Evolutionary conservation across 345 rosid species (phyloP).

Genomic region (Eucalyptus sp.): DNA sequence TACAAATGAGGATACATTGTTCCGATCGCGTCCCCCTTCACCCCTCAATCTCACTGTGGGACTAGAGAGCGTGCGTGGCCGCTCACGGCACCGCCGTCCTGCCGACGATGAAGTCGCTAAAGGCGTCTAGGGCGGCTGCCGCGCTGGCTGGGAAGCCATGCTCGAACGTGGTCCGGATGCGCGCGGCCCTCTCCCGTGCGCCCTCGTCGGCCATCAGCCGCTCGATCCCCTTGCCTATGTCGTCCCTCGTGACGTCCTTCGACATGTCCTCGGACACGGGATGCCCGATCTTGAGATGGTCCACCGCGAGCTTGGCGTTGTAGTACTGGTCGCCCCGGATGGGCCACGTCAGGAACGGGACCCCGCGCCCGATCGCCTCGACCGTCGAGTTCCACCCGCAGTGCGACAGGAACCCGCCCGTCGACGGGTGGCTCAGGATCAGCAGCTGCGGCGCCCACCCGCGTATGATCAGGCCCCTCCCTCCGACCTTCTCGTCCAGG

Average conservation of each 20-base stretch:
- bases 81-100: background rate
- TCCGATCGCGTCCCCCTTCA: background rate
- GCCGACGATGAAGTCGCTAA: background rate
- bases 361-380: slow-evolving; percentile 17
- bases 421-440: slow-evolving; percentile 21
- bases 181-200: background rate
- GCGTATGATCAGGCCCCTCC: slow-evolving; percentile 17
- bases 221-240: slow-evolving; percentile 16
- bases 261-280: slow-evolving; percentile 11
- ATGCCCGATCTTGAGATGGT: slow-evolving; percentile 5
- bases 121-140: background rate
- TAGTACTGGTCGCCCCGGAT: slow-evolving; percentile 22
- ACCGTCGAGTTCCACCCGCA: slow-evolving; percentile 35
- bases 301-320: slow-evolving; percentile 16
- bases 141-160: slow-evolving; percentile 8
- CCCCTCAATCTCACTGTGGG: accelerated
- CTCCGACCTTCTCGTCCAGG: slow-evolving; percentile 1
- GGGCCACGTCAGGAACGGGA: slow-evolving; percentile 22
- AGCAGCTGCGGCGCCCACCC: slow-evolving; percentile 34
- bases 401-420: slow-evolving; percentile 26
- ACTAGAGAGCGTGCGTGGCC: background rate
- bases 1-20: accelerated
- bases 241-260: background rate
- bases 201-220: slow-evolving; percentile 20
- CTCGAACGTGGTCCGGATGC: background rate